These are phyloP conservation scores for Nicotiana sylvestris DNA, from an alignment of 257 asterid genomes.

Conservation along the genomic window DNA sequence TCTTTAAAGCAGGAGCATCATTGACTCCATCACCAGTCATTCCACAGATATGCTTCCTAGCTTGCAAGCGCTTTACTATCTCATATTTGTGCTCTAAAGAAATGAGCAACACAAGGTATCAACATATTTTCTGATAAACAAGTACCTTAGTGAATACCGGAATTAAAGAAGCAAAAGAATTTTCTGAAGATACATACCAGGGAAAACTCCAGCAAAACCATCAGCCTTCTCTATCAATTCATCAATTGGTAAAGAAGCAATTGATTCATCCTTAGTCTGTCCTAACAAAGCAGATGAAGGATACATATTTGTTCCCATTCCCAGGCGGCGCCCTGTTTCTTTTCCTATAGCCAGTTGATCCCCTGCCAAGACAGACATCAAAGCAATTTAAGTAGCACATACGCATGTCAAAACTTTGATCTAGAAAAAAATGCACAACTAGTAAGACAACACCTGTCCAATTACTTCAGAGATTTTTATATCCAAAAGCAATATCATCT, in stretches of 20 bases:
- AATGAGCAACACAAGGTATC: conserved; percentile 8
- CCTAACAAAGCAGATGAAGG: conserved; percentile 96
- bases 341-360: conserved; percentile 97
- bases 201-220: conserved; percentile 99
- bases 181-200: conserved; percentile 44
- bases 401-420: neutral
- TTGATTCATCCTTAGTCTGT: conserved; percentile 91
- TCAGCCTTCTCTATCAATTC: conserved; percentile 98
- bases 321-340: conserved; percentile 94
- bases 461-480: neutral
- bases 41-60: conserved; percentile 95
- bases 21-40: conserved; percentile 99
- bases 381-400: neutral
- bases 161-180: neutral
- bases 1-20: conserved; percentile 96
- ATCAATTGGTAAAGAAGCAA: conserved; percentile 86
- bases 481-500: neutral
- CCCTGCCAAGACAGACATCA: conserved; percentile 40
- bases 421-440: neutral
- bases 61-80: conserved; percentile 95
- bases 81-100: conserved; percentile 89
- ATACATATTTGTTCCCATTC: conserved; percentile 99
- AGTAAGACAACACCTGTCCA: neutral
- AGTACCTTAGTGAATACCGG: neutral
- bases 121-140: neutral